phyloP scores from a whole-genome alignment of 257 asterid genomes.

The Ocimum tenuiflorum region DNA sequence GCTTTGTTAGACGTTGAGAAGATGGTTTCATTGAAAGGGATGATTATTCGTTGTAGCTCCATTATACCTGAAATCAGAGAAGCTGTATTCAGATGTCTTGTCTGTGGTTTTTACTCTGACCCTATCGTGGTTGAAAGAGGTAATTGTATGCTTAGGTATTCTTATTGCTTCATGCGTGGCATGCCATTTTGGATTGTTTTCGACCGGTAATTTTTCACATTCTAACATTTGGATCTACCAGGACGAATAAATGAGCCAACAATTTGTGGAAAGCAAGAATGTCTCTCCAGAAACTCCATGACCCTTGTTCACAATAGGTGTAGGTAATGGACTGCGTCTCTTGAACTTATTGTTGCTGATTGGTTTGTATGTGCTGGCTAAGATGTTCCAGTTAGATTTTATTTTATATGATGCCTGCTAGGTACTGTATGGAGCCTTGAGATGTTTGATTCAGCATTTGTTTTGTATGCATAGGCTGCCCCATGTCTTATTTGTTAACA shows the following conservation, averaged over 20 bases:
- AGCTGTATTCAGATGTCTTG: slow-evolving; percentile 91
- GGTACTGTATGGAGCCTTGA: background rate
- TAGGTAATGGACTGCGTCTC: slow-evolving; percentile 48
- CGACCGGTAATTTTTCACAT: background rate
- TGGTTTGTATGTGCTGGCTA: background rate
- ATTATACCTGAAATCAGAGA: slow-evolving; percentile 95
- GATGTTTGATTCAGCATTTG: background rate
- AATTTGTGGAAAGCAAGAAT: slow-evolving; percentile 73
- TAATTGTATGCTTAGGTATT: slow-evolving; percentile 18
- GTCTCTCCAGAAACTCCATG: slow-evolving; percentile 83
- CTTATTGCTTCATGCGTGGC: background rate
- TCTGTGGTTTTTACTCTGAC: slow-evolving; percentile 88
- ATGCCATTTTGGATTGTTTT: background rate
- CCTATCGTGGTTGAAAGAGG: slow-evolving; percentile 91
- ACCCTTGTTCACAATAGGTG: slow-evolving; percentile 91
- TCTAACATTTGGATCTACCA: slow-evolving; percentile 25
- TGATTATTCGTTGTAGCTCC: slow-evolving; percentile 92
- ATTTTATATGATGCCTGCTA: background rate
- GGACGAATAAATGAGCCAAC: slow-evolving; percentile 85
- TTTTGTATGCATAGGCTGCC: background rate
- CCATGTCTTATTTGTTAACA: background rate
- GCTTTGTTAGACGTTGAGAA: slow-evolving; percentile 72
- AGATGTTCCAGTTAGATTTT: background rate
- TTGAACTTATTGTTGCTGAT: background rate
- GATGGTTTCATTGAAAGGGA: slow-evolving; percentile 93